A percentile compares a stretch with the other conserved stretches of the same genome.
Conservation (phyloP, 306 rosid species). For the Cicer chorassanicum region DNA sequence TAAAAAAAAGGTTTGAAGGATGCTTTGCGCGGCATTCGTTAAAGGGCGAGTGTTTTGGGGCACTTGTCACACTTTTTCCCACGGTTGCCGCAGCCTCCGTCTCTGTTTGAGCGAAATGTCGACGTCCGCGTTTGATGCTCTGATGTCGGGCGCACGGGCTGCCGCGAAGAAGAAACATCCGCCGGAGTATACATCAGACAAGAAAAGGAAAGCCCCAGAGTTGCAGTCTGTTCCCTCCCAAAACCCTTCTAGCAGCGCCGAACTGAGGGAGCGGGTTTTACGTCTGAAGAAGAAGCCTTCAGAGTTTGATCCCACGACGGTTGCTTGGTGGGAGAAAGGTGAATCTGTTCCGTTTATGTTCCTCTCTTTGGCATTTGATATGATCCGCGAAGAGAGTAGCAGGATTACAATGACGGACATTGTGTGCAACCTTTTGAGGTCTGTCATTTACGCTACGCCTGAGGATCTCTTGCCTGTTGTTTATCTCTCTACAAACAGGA, state of each 20-base stretch:
- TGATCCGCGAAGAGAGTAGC: slow-evolving; percentile 58
- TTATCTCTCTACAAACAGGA: slow-evolving; percentile 66
- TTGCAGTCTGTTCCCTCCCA: slow-evolving; percentile 12
- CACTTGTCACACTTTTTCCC: too few relatives aligned
- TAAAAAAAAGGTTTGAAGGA: too few relatives aligned
- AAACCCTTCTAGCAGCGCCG: slow-evolving; percentile 45
- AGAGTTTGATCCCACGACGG: slow-evolving; percentile 58
- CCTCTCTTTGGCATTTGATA: slow-evolving; percentile 60
- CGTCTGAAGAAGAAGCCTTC: slow-evolving; percentile 65
- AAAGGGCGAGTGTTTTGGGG: too few relatives aligned
- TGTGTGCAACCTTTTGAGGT: slow-evolving; percentile 74
- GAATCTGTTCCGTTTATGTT: slow-evolving; percentile 71
- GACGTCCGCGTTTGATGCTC: slow-evolving; percentile 62
- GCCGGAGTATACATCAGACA: slow-evolving; percentile 41
- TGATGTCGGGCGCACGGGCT: slow-evolving; percentile 78
- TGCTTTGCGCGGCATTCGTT: too few relatives aligned
- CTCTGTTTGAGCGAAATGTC: too few relatives aligned
- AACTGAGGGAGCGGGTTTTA: slow-evolving; percentile 55
- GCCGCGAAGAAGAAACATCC: slow-evolving; percentile 59
- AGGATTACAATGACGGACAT: slow-evolving; percentile 77
- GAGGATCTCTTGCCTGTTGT: slow-evolving; percentile 68
- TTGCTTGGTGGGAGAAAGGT: slow-evolving; percentile 70
- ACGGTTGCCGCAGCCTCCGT: too few relatives aligned
- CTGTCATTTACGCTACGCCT: slow-evolving; percentile 68
- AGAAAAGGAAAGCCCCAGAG: slow-evolving; percentile 60